Evolutionary conservation across 208 protist genomes (phyloP), one percentile per base, ranked within the genome.

Genomic region (Leishmania guyanensis): DNA sequence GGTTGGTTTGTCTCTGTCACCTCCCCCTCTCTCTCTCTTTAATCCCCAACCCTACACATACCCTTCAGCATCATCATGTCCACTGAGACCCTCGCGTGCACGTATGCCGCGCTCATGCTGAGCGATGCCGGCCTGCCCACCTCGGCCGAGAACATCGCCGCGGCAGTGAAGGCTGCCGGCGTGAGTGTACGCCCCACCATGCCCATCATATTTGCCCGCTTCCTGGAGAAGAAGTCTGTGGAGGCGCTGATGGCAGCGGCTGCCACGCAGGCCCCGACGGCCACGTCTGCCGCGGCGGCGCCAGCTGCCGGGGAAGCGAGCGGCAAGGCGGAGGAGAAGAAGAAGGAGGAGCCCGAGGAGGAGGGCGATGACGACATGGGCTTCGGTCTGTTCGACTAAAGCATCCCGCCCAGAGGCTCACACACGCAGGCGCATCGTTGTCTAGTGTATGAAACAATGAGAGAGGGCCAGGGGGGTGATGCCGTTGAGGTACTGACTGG

Each of bases 311-410:
- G 83, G 56, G 36, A 39, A 39, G 88, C 93, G 39, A 83, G 77
- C 39, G 82, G 84, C 54, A 85, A 88, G 51, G 82, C 86, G 10
- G 89, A 88, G 51, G 80, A 82, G 33, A 85, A 89, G 77, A 72
- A 72, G 79, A 75, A 86, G 69, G 91, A 92, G 78, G 83, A 80
- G 71, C 82, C 77, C 16, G 93, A 96, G 80, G 91, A 95, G 75
- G 92, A 97, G 78, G 93, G 91, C 76, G 94, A 98, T 74, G 96
- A 97, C 83, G 92, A 94, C 54, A 97, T 97, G 93, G 94, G 92
- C 80, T 97, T 98, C 80, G 95, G 93, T 90, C 94, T 98, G 79
- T 98, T 98, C 84, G 95, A 98, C 88, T 98, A 95, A 60, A 22
- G 8, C 56, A 5, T 5, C 17, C 20, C 65, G 12, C 62, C 22